A percentile compares a stretch with the other conserved stretches of the same genome.
Evolutionary conservation across 495 filamentous ascomycete genomes (phyloP).

Genomic region (Xylaria sp.): DNA sequence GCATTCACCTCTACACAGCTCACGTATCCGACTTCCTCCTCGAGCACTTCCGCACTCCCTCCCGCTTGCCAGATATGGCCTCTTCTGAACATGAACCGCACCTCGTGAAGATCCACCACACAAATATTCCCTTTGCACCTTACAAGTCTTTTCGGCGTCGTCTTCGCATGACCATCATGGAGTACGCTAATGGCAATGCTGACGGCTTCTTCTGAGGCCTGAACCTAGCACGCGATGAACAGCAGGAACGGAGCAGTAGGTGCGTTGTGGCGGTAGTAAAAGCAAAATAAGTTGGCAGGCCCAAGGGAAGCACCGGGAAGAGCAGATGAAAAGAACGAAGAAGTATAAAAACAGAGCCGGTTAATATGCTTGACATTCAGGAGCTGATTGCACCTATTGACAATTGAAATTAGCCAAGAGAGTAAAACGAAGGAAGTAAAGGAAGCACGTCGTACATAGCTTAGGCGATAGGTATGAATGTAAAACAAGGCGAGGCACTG

Average conservation of each 20-base stretch:
- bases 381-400: too few species aligned
- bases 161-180: constrained; percentile 5
- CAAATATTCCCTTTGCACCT: neutral
- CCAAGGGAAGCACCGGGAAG: neutral
- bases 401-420: too few species aligned
- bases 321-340: too few species aligned
- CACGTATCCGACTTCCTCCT: constrained; percentile 11
- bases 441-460: neutral
- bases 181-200: constrained; percentile 5
- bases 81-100: neutral
- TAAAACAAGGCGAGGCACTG: neutral
- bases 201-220: neutral
- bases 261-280: neutral
- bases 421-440: neutral
- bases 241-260: neutral
- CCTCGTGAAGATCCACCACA: constrained; percentile 11
- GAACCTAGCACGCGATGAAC: neutral
- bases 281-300: neutral
- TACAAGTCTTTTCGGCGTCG: constrained; percentile 1
- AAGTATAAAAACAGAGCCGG: neutral
- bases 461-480: neutral
- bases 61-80: neutral
- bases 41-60: constrained; percentile 6
- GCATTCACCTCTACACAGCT: constrained; percentile 2
- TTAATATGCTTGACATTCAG: neutral